These are phyloP conservation scores for Epichloe hybrida DNA, from an alignment of 2,329 filamentous ascomycete genomes.

Conservation along the genomic window DNA sequence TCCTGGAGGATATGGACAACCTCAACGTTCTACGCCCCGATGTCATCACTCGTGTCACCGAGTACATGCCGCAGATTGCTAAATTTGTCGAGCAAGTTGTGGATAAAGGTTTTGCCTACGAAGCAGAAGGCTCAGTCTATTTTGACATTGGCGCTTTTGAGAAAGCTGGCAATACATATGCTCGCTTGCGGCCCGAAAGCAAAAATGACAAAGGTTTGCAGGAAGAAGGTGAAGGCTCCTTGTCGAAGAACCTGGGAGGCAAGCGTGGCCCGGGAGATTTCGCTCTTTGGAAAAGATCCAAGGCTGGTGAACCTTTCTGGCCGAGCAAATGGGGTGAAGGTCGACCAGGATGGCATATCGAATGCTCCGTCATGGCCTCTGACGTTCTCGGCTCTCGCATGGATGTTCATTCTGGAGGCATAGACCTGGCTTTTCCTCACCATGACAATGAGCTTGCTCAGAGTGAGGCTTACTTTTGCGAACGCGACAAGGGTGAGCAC, in stretches of 20 bases:
- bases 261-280: slow-evolving; percentile 78
- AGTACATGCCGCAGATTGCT: slow-evolving; percentile 80
- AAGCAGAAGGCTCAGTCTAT: slow-evolving; percentile 74
- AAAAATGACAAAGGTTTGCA: slow-evolving; percentile 69
- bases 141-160: slow-evolving; percentile 87
- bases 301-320: slow-evolving; percentile 87
- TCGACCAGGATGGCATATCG: slow-evolving; percentile 90
- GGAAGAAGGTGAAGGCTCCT: slow-evolving; percentile 79
- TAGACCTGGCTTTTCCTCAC: slow-evolving; percentile 84
- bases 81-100: slow-evolving; percentile 73
- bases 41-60: slow-evolving; percentile 76
- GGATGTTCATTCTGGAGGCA: slow-evolving; percentile 87
- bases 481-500: slow-evolving; percentile 35
- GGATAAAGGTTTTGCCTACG: slow-evolving; percentile 75
- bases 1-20: slow-evolving; percentile 75
- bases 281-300: slow-evolving; percentile 85
- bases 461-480: slow-evolving; percentile 69
- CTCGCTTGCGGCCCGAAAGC: slow-evolving; percentile 73
- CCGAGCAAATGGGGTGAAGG: slow-evolving; percentile 76
- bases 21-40: slow-evolving; percentile 78
- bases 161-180: slow-evolving; percentile 70
- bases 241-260: slow-evolving; percentile 45
- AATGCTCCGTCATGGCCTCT: slow-evolving; percentile 92
- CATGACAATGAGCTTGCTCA: slow-evolving; percentile 89
- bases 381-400: slow-evolving; percentile 73